phyloP scores from a whole-genome alignment of 306 rosid species.

The Betula pendula region DNA sequence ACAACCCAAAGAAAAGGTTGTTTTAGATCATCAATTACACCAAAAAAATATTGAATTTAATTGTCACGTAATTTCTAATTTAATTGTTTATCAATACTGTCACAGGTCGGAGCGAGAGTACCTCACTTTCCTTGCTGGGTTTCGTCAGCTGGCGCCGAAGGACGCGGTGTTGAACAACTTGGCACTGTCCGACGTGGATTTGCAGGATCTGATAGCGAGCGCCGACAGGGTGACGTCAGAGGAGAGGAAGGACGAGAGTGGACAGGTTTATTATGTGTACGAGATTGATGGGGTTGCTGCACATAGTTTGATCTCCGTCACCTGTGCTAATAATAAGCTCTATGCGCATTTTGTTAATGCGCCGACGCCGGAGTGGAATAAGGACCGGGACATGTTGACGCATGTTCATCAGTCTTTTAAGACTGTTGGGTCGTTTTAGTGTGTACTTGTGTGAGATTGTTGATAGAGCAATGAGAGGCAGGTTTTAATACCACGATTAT shows the following conservation, averaged over 20 bases:
- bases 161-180: slow-evolving; percentile 65
- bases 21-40: no score
- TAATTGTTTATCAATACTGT: no score
- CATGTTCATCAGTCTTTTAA: slow-evolving; percentile 87
- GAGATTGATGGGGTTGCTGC: slow-evolving; percentile 72
- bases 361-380: slow-evolving; percentile 79
- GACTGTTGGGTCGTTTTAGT: slow-evolving; percentile 53
- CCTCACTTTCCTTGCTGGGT: slow-evolving; percentile 66
- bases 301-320: slow-evolving; percentile 84
- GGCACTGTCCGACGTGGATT: slow-evolving; percentile 73
- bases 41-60: no score
- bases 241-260: slow-evolving; percentile 69
- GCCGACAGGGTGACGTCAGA: slow-evolving; percentile 60
- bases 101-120: slow-evolving; percentile 62
- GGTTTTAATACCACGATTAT: background rate
- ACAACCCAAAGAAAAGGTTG: slow-evolving; percentile 67
- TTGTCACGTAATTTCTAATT: no score
- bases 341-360: slow-evolving; percentile 94
- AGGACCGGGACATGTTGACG: slow-evolving; percentile 60
- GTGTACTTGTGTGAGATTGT: slow-evolving; percentile 8
- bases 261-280: slow-evolving; percentile 75
- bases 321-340: slow-evolving; percentile 81
- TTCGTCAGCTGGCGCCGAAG: slow-evolving; percentile 70
- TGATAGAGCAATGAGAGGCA: background rate
- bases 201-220: slow-evolving; percentile 74